Base-by-base conservation (phyloP, 495 filamentous ascomycete genomes). In the Neurospora tetrasperma region DNA sequence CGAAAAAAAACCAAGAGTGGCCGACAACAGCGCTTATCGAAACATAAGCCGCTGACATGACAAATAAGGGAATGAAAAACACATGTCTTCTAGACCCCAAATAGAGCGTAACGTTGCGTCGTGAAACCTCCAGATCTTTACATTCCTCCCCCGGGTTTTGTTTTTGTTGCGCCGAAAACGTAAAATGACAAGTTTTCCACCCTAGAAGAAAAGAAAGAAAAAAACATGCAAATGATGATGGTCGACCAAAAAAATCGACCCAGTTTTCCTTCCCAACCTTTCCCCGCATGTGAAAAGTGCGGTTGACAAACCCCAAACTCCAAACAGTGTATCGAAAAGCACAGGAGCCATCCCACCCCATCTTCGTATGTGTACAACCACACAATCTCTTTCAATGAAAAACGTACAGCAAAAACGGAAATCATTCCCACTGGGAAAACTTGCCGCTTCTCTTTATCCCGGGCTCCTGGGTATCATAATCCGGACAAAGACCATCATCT, bases 121-220 rank as follows among this genome's bases (percentile, higher is more conserved):
- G 54, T 35, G 54, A 35, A 66, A 66, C 54, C 54, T 35, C 27
- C 54, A 66, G 54, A 31, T 66, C 54, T 66, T 66, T 66, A 35
- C 35, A 66, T 35, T 31, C 54, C 54, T 66, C 54, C 54, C 54
- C 27, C 27, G 27, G 6, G 27, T 66, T 66, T 66, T 66, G 27
- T 71, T 54, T 70, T 35, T 69, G 23, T 62, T 43, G 39, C 7
- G 41, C 62, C 72, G 54, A 70, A 72, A 75, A 75, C 14, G 72
- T 42, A 71, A 38, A 72, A 46, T 44, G 38, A 35, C 1, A 35
- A 20, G 20, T 39, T 40, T 42, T 18, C 35, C 73, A 6, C 35
- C 35, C 35, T 4, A 38, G 35, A 38, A 38, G 5, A 38, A 38
- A 38, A 6, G 0, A 38, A 6, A 5, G 4, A 5, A 6, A 48